A percentile compares a stretch with the other conserved stretches of the same genome.
Evolutionary conservation across 2,329 filamentous ascomycete genomes (phyloP).

Genomic region (Penicillium olsonii): DNA sequence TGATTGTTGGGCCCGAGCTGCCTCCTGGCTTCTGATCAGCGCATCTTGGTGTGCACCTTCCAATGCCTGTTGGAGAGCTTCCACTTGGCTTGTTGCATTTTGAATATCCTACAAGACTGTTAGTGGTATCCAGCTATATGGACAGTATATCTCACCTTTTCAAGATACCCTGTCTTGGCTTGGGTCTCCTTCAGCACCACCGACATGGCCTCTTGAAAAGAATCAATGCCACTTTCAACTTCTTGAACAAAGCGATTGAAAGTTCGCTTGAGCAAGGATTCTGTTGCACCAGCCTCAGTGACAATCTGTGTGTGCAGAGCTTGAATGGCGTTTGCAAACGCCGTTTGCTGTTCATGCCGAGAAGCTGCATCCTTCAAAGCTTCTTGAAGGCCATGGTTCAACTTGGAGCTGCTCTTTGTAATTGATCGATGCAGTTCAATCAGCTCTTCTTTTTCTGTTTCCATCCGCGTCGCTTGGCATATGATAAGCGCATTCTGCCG

Average conservation of each 20-base stretch:
- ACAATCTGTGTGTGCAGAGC: constrained; percentile 32
- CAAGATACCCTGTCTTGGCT: constrained; percentile 17
- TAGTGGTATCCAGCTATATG: not conserved
- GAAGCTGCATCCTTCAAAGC: constrained; percentile 34
- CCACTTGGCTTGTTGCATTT: constrained; percentile 26
- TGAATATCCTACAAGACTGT: constrained; percentile 33
- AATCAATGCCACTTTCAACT: constrained; percentile 26
- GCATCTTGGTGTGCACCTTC: constrained; percentile 30
- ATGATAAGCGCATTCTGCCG: constrained; percentile 62
- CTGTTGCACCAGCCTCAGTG: constrained; percentile 35
- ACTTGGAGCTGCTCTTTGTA: constrained; percentile 36
- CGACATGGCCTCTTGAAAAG: constrained; percentile 20
- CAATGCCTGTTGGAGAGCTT: constrained; percentile 28
- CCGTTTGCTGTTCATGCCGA: constrained; percentile 32
- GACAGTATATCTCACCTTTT: constrained; percentile 20
- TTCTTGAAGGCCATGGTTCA: constrained; percentile 37
- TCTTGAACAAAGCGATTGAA: constrained; percentile 30
- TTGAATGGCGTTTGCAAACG: constrained; percentile 35
- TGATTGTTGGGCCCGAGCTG: constrained; percentile 27
- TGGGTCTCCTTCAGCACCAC: constrained; percentile 22
- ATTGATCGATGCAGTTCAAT: constrained; percentile 43
- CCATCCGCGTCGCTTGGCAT: constrained; percentile 61
- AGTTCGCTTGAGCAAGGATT: constrained; percentile 21
- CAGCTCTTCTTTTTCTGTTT: constrained; percentile 56
- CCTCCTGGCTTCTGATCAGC: constrained; percentile 29